These are phyloP conservation scores for Priceomyces carsonii DNA, from an alignment of 805 yeast genomes.

Conservation along the genomic window DNA sequence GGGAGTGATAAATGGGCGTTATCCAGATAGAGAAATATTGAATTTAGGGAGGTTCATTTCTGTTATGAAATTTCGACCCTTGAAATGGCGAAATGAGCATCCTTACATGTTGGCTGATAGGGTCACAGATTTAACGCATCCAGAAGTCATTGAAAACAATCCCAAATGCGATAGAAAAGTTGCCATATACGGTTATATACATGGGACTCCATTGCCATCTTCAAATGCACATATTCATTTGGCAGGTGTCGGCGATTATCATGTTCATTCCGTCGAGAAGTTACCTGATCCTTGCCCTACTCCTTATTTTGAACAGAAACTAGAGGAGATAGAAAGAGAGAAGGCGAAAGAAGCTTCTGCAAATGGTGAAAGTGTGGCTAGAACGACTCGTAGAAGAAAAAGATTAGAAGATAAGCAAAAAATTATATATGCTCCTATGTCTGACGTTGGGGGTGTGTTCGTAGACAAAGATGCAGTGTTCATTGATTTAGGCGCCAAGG, in stretches of 20 bases:
- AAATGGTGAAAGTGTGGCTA: conserved; percentile 54
- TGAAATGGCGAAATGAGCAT: conserved; percentile 99
- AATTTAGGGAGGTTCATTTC: conserved; percentile 90
- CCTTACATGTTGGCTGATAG: conserved; percentile 92
- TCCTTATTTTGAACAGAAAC: conserved; percentile 83
- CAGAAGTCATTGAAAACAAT: conserved; percentile 72
- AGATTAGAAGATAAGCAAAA: conserved; percentile 93
- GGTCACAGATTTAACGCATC: conserved; percentile 92
- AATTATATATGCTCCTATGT: conserved; percentile 97
- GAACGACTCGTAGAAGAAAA: conserved; percentile 69
- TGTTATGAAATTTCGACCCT: conserved; percentile 98
- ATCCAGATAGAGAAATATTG: conserved; percentile 94
- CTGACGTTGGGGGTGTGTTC: conserved; percentile 98
- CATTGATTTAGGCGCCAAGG: conserved; percentile 69
- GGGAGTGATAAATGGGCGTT: conserved; percentile 95
- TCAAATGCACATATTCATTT: conserved; percentile 79
- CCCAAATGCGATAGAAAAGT: conserved; percentile 85
- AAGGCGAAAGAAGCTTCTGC: conserved; percentile 64
- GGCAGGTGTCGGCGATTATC: conserved; percentile 93
- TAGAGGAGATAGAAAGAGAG: conserved; percentile 81
- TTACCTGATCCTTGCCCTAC: conserved; percentile 99
- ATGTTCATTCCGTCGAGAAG: conserved; percentile 75
- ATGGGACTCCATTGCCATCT: conserved; percentile 83
- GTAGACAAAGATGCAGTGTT: conserved; percentile 98
- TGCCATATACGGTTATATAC: conserved; percentile 91